Evolutionary conservation across 305 asterid genomes (phyloP), one percentile per base, ranked within the genome.

Genomic region (Fraxinus greggii): DNA sequence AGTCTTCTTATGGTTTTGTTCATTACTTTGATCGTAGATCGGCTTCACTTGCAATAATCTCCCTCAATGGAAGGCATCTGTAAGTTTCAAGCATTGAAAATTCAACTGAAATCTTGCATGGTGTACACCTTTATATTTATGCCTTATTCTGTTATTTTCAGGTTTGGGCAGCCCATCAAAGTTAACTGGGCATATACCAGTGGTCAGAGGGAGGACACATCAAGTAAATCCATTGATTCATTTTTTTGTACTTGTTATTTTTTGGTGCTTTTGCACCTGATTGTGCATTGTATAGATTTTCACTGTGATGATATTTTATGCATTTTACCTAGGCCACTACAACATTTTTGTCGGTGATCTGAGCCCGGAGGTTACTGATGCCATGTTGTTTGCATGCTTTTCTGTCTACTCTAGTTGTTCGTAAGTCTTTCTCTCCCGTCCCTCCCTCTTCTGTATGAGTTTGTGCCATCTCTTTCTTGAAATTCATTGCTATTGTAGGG

Each of bases 261-360:
- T 26, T 36, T 26, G 17, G 33, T 54, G 56, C 77, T 77, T 78
- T 79, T 77, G 78, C 80, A 36, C 38, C 33, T 59, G 7, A 21
- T 70, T 19, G 63, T 74, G 67, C 9, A 12, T 9, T 59, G 59
- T 19, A 5, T 32, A 78, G 75, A 70, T 75, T 35, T 35, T 74
- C 45, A 65, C 32, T 48, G 78, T 79, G 65, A 85, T 84, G 73
- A 72, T 72, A 69, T 63, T 45, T 77, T 77, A 48, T 87, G 3
- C 76, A 51, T 81, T 73, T 80, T 81, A 21, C 87, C 82, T 81
- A 95, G 99, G 90, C 81, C 99, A 93, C 89, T 95, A 76, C 84
- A 93, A 93, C 89, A 91, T 95, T 85, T 95, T 95, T 91, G 98
- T 95, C 84, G 98, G 98, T 76, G 97, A 95, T 83, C 94, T 95